Evolutionary conservation across 352 stramenopile genomes (phyloP).

Genomic region (Phytophthora sansomeana): DNA sequence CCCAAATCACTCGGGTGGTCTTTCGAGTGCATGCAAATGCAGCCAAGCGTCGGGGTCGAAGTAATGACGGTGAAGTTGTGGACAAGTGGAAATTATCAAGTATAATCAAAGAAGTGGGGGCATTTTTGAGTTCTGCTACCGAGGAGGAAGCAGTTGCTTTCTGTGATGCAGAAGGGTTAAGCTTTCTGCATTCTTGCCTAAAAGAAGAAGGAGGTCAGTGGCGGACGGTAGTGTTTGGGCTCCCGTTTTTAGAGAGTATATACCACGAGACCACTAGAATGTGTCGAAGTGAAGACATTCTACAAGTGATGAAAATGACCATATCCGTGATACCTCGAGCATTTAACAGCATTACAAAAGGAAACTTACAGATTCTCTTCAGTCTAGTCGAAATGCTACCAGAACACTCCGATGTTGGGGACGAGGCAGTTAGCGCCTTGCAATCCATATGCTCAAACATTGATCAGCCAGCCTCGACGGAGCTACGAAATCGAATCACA

Average conservation of each 20-base stretch:
- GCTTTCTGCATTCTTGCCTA: constrained; percentile 23
- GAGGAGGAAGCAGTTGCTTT: constrained; percentile 25
- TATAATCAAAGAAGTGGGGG: constrained; percentile 8
- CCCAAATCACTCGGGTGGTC: constrained; percentile 13
- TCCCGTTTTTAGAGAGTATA: constrained; percentile 14
- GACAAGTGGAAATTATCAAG: constrained; percentile 13
- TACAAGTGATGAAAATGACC: constrained; percentile 12
- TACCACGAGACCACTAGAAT: background rate
- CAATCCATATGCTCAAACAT: constrained; percentile 16
- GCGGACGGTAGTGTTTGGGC: constrained; percentile 9
- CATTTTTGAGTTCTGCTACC: constrained; percentile 18
- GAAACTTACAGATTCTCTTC: constrained; percentile 23
- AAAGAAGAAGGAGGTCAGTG: constrained; percentile 5
- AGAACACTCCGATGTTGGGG: constrained; percentile 5
- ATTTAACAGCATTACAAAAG: constrained; percentile 21
- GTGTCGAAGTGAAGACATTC: constrained; percentile 7
- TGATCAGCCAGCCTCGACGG: background rate
- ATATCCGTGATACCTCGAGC: constrained; percentile 9
- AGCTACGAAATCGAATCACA: background rate
- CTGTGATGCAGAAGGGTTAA: constrained; percentile 25
- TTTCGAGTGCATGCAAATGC: constrained; percentile 25
- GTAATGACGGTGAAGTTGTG: background rate
- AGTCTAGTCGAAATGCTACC: constrained; percentile 2
- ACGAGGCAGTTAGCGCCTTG: constrained; percentile 13
- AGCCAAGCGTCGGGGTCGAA: background rate